These are phyloP conservation scores for Erysimum pusillum DNA, from an alignment of 441 rosid genomes.

Conservation along the genomic window DNA sequence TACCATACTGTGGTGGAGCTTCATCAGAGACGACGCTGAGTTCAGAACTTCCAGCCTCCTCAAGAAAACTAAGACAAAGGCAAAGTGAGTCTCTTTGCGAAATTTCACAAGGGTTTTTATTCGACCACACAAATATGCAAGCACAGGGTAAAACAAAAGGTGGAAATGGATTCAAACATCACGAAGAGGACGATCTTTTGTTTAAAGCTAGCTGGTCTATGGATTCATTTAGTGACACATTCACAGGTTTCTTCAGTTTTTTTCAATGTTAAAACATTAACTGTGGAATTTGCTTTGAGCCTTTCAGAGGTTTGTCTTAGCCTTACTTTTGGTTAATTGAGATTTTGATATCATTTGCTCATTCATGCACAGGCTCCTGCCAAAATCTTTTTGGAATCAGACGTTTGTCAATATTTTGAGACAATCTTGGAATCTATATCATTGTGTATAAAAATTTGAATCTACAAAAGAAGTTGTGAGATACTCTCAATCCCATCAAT, in stretches of 20 bases:
- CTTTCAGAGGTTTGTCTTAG: constrained; percentile 10
- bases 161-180: constrained; percentile 15
- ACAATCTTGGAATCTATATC: constrained; percentile 35
- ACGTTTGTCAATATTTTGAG: constrained; percentile 9
- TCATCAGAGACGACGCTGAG: constrained; percentile 82
- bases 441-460: constrained; percentile 21
- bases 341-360: constrained; percentile 33
- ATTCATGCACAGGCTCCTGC: neutral
- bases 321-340: constrained; percentile 21
- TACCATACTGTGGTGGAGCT: constrained; percentile 95
- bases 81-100: constrained; percentile 31
- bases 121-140: constrained; percentile 21
- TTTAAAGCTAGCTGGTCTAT: constrained; percentile 32
- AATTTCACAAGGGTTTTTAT: neutral
- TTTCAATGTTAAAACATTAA: constrained; percentile 9
- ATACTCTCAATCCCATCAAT: constrained; percentile 8
- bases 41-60: constrained; percentile 61
- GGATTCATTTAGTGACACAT: constrained; percentile 12
- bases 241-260: constrained; percentile 19
- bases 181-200: constrained; percentile 13
- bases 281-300: neutral
- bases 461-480: constrained; percentile 32
- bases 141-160: neutral
- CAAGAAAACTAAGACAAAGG: constrained; percentile 63
- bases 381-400: constrained; percentile 8